Evolutionary conservation across 768 basidiomycete species (phyloP), one percentile per base, ranked within the genome.

Genomic region (Boletus coccyginus): DNA sequence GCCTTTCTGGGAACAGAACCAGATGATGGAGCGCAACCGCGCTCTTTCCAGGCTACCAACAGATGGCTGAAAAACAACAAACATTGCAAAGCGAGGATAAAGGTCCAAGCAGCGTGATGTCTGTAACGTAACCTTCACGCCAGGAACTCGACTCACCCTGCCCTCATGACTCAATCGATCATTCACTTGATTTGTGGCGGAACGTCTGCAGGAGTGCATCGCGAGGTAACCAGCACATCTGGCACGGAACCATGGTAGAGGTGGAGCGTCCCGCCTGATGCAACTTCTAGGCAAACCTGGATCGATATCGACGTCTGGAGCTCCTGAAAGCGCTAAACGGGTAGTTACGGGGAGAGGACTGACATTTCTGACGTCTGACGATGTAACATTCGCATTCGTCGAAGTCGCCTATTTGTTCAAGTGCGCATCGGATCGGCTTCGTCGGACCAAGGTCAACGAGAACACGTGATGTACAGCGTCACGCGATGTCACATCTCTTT

Each of bases 401-500:
- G 9, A 12, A 42, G 47, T 38, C 24, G 12, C 8, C 24, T 21
- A 13, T 11, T 27, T 12, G 24, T 9, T 27, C 33, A 14, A 13
- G 35, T 35, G 14, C 35, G 13, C 14, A 13, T 36, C 35, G 35
- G 33, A 35, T 35, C 35, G 32, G 33, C 12, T 35, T 35, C 33
- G 13, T 35, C 33, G 35, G 35, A 36, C 14, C 35, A 36, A 14
- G 32, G 33, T 33, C 33, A 19, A 40, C 31, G 2, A 33, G 51
- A 32, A 10, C 57, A 64, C 56, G 60, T 66, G 66, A 66, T 40
- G 35, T 36, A 36, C 21, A 31, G 2, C 31, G 53, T 56, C 49
- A 50, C 44, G 21, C 41, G 9, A 21, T 42, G 57, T 52, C 47
- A 62, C 52, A 39, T 40, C 46, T 53, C 31, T 53, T 66, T 59